These are phyloP conservation scores for Trichoderma sp. DNA, from an alignment of 2,329 filamentous ascomycete species.

Conservation along the genomic window DNA sequence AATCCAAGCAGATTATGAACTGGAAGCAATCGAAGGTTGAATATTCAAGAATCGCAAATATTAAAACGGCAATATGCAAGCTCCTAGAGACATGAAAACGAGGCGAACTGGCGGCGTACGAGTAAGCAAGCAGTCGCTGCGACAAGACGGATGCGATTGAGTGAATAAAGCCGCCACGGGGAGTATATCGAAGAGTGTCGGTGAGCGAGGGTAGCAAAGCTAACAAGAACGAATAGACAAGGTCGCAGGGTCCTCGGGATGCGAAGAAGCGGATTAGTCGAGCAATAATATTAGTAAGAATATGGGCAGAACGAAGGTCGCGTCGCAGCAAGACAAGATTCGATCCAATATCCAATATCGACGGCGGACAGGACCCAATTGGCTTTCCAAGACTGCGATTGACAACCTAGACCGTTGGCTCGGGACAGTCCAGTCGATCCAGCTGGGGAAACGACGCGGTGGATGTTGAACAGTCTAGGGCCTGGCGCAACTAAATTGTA, in stretches of 20 bases:
- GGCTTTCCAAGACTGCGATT: conserved; percentile 22
- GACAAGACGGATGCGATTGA: conserved; percentile 1
- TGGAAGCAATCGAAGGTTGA: neutral
- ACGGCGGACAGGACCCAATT: conserved; percentile 29
- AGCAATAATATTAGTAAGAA: conserved; percentile 35
- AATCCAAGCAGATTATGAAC: conserved; percentile 16
- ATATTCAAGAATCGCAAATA: conserved; percentile 5
- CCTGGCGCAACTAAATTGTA: conserved; percentile 12
- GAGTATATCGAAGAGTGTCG: conserved; percentile 17
- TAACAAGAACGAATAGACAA: conserved; percentile 19
- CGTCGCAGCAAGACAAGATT: conserved; percentile 30
- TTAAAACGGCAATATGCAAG: conserved; percentile 18
- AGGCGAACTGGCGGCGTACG: conserved; percentile 13
- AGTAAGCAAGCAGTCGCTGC: conserved; percentile 8
- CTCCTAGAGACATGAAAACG: neutral
- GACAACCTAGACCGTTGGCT: conserved; percentile 2
- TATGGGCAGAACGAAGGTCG: conserved; percentile 35
- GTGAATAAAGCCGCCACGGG: conserved; percentile 7
- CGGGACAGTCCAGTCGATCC: conserved; percentile 10
- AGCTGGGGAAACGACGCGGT: conserved; percentile 18
- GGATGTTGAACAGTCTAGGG: conserved; percentile 10
- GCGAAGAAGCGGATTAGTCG: conserved; percentile 18
- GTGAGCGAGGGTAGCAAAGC: conserved; percentile 21
- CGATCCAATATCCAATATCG: conserved; percentile 33
- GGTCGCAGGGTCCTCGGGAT: conserved; percentile 12